Conservation (phyloP, 352 stramenopile genomes). For the Elongisporangium anandrum region DNA sequence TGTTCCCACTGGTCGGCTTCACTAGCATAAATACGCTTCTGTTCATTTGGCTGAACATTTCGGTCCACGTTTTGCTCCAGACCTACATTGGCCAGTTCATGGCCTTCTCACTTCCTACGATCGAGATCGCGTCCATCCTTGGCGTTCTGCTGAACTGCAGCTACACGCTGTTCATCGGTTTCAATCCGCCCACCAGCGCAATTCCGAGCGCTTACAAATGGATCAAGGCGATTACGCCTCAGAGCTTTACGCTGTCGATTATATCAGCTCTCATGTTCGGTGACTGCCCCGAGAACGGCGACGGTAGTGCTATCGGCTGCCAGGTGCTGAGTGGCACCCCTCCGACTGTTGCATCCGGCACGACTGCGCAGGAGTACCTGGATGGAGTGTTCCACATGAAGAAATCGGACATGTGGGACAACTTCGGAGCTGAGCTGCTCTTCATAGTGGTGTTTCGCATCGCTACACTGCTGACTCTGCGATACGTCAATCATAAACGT, state of each 20-base stretch:
- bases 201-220: constrained; percentile 30
- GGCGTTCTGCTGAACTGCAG: constrained; percentile 39
- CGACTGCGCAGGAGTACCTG: constrained; percentile 35
- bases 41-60: constrained; percentile 33
- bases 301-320: too few relatives aligned
- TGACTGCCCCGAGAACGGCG: constrained; percentile 16
- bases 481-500: constrained; percentile 29
- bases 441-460: constrained; percentile 33
- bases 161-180: constrained; percentile 52
- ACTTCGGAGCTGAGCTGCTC: constrained; percentile 25
- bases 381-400: constrained; percentile 34
- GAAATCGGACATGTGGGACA: constrained; percentile 25
- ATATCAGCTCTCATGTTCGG: constrained; percentile 21
- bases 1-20: constrained; percentile 26
- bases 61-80: constrained; percentile 29
- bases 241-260: constrained; percentile 25
- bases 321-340: too few relatives aligned
- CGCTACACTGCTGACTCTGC: constrained; percentile 24
- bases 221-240: constrained; percentile 31
- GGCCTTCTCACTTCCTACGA: constrained; percentile 26
- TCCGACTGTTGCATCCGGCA: too few relatives aligned
- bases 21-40: constrained; percentile 10
- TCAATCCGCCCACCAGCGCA: constrained; percentile 25
- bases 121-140: constrained; percentile 28
- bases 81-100: constrained; percentile 33